These are phyloP conservation scores for Cryphonectria radicalis DNA, from an alignment of 2,329 filamentous ascomycete genomes.

Conservation along the genomic window DNA sequence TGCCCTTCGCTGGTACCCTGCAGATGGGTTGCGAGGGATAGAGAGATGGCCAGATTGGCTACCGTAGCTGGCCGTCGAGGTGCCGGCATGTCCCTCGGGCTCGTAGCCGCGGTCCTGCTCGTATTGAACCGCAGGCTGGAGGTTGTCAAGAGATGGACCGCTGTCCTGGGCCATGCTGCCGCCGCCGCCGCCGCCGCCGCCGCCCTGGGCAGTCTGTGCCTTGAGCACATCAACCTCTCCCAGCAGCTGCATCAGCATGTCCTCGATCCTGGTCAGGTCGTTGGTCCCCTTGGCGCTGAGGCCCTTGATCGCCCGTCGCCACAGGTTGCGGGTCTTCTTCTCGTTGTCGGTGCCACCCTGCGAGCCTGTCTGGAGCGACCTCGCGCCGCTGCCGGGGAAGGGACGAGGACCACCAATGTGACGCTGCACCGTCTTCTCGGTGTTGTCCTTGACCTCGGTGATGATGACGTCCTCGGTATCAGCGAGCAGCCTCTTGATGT, in stretches of 20 bases:
- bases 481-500: conserved; percentile 89
- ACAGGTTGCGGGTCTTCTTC: conserved; percentile 86
- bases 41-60: conserved; percentile 79
- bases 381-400: conserved; percentile 68
- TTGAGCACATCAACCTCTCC: conserved; percentile 88
- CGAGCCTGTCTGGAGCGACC: conserved; percentile 61
- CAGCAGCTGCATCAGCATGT: conserved; percentile 89
- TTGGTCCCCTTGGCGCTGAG: conserved; percentile 85
- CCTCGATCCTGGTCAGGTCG: conserved; percentile 86
- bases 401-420: conserved; percentile 86
- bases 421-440: conserved; percentile 81
- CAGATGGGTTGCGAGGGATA: conserved; percentile 55
- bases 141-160: conserved; percentile 69
- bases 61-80: conserved; percentile 70
- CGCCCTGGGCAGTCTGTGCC: conserved; percentile 53
- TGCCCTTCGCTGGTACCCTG: conserved; percentile 57
- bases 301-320: conserved; percentile 90
- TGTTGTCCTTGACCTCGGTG: conserved; percentile 83
- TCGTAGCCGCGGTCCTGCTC: conserved; percentile 79
- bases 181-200: conserved; percentile 30
- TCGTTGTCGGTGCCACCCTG: conserved; percentile 63
- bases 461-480: conserved; percentile 91
- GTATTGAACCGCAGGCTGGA: conserved; percentile 65
- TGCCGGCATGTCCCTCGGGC: conserved; percentile 78
- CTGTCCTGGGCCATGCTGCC: conserved; percentile 51